phyloP scores from a whole-genome alignment of 306 rosid species.

The Cicer judaicum region DNA sequence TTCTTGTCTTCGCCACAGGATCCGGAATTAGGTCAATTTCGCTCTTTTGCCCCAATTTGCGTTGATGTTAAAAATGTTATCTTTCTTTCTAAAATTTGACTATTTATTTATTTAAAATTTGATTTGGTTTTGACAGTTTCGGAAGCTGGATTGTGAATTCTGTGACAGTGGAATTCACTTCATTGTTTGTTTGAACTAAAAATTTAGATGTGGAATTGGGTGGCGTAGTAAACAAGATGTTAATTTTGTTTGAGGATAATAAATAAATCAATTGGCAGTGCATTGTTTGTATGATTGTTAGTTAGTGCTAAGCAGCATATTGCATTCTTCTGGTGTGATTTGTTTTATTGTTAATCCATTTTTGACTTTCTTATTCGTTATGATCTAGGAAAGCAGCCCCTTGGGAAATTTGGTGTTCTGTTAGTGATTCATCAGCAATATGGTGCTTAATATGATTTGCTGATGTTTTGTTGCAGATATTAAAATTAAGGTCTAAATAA shows the following conservation, averaged over 20 bases:
- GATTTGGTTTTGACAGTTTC: not conserved
- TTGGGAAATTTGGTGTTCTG: not conserved
- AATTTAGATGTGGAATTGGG: not conserved
- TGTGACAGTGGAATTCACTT: conserved; percentile 8
- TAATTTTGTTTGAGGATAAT: conserved; percentile 13
- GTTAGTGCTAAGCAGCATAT: not conserved
- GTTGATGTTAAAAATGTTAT: not conserved
- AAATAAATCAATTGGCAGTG: not conserved
- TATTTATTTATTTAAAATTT: not conserved
- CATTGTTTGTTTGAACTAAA: not conserved
- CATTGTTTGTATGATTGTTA: not conserved
- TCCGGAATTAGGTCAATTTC: conserved; percentile 82
- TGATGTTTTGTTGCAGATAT: conserved; percentile 20
- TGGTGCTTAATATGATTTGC: not conserved
- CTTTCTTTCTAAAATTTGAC: not conserved
- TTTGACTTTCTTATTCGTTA: not conserved
- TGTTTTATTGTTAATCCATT: not conserved
- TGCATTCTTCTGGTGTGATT: not conserved
- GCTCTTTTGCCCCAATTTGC: not conserved
- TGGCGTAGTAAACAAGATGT: not conserved
- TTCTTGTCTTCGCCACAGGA: conserved; percentile 85
- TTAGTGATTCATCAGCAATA: not conserved
- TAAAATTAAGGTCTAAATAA: not conserved
- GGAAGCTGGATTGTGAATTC: not conserved
- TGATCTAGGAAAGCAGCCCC: not conserved